Conservation (phyloP, 192 early-diverging fungal species). For the Entrophospora sp. region DNA sequence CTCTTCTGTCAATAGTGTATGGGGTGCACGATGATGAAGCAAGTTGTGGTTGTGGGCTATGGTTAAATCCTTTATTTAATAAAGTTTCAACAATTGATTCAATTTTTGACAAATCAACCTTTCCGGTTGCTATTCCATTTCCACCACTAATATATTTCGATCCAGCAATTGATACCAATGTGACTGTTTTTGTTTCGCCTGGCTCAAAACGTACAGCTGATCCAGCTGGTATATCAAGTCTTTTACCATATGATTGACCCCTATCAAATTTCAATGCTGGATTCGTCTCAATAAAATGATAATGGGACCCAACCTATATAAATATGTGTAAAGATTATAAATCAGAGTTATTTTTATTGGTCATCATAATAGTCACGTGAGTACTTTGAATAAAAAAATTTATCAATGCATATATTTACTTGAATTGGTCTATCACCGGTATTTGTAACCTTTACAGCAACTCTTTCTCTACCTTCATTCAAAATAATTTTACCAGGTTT, state of each 20-base stretch:
- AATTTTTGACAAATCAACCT: conserved; percentile 43
- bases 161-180: conserved; percentile 79
- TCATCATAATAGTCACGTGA: background rate
- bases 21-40: conserved; percentile 41
- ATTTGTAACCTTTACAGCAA: conserved; percentile 74
- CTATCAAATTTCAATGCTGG: conserved; percentile 76
- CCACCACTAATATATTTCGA: conserved; percentile 73
- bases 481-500: conserved; percentile 60
- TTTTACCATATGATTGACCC: conserved; percentile 67
- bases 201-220: conserved; percentile 95
- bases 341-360: background rate
- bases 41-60: conserved; percentile 48
- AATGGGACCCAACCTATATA: conserved; percentile 84
- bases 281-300: conserved; percentile 94
- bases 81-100: conserved; percentile 47
- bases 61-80: conserved; percentile 46
- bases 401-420: conserved; percentile 28
- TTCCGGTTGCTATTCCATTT: conserved; percentile 72
- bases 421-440: conserved; percentile 91
- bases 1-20: conserved; percentile 62
- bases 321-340: background rate
- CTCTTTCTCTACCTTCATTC: conserved; percentile 66
- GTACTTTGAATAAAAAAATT: background rate
- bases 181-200: conserved; percentile 79
- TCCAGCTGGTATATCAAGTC: conserved; percentile 90